Evolutionary conservation across 2,329 filamentous ascomycete genomes (phyloP).

Genomic region (Myriosclerotinia duriaeana): DNA sequence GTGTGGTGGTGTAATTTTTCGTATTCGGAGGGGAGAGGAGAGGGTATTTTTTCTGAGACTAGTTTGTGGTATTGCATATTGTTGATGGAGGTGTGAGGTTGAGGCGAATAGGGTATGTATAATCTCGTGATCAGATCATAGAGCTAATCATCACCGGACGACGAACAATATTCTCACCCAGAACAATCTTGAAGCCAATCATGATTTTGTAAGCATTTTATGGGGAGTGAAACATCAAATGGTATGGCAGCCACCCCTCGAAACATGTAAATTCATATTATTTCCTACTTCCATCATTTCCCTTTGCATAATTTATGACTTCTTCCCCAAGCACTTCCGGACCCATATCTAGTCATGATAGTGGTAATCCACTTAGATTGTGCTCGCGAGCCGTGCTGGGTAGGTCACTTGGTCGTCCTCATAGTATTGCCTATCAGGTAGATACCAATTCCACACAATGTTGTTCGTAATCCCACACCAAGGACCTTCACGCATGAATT

Average conservation of each 20-base stretch:
- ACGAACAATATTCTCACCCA: neutral
- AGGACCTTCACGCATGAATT: constrained; percentile 39
- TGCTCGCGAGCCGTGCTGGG: constrained; percentile 38
- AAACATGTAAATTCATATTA: constrained; percentile 42
- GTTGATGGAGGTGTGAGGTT: neutral
- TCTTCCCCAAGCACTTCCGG: no score
- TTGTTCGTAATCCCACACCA: constrained; percentile 38
- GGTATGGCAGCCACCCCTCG: constrained; percentile 36
- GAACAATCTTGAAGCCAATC: neutral
- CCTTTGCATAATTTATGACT: constrained; percentile 40
- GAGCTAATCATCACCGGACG: neutral
- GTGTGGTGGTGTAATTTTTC: neutral
- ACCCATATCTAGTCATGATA: constrained; percentile 43
- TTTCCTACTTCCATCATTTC: constrained; percentile 42
- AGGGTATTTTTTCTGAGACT: neutral
- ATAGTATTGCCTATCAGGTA: constrained; percentile 37
- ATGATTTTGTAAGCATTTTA: constrained; percentile 7
- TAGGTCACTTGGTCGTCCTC: constrained; percentile 38
- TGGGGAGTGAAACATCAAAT: neutral
- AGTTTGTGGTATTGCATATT: neutral
- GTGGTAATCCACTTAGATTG: constrained; percentile 39
- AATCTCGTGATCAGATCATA: neutral
- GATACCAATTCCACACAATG: constrained; percentile 40
- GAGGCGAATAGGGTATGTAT: neutral
- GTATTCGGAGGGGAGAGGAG: neutral